Base-by-base conservation (phyloP, 495 filamentous ascomycete species). In the Haplographium delicatum region DNA sequence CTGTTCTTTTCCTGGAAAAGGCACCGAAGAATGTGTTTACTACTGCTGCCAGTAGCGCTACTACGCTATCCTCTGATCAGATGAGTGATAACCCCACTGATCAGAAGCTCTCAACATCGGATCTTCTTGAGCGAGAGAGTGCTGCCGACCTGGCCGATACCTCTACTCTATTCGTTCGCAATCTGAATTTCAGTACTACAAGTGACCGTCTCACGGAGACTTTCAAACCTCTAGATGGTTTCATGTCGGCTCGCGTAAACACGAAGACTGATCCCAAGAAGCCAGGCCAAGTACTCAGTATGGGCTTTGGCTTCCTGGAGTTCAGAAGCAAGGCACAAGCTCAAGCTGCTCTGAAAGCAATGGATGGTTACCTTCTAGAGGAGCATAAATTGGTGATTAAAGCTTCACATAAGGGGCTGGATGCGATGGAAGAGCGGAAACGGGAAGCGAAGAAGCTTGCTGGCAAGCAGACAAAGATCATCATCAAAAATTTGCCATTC, bases 401-500 rank as follows among this genome's bases (percentile, higher is more conserved):
- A 62, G 81, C 84, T 24, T 91, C 89, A 20, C 88, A 96, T 65
- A 87, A 83, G 65, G 89, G 83, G 20, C 69, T 80, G 52, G 89
- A 97, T 68, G 89, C 88, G 5, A 91, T 87, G 0, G 88, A 93
- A 62, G 88, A 94, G 64, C 78, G 82, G 45, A 81, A 83, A 62
- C 83, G 82, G 53, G 83, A 89, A 50, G 82, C 82, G 23, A 93
- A 89, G 73, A 89, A 86, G 64, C 63, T 78, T 13, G 79, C 83
- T 3, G 78, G 76, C 20, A 79, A 80, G 58, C 76, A 80, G 44
- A 96, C 90, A 26, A 96, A 97, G 73, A 83, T 99, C 59, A 85
- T 97, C 66, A 88, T 98, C 73, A 97, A 97, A 74, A 99, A 99
- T 72, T 69, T 99, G 62, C 93, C 93, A 7, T 99, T 99, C 72